Evolutionary conservation across 2,329 filamentous ascomycete genomes (phyloP).

Genomic region (Alternaria gaisen): DNA sequence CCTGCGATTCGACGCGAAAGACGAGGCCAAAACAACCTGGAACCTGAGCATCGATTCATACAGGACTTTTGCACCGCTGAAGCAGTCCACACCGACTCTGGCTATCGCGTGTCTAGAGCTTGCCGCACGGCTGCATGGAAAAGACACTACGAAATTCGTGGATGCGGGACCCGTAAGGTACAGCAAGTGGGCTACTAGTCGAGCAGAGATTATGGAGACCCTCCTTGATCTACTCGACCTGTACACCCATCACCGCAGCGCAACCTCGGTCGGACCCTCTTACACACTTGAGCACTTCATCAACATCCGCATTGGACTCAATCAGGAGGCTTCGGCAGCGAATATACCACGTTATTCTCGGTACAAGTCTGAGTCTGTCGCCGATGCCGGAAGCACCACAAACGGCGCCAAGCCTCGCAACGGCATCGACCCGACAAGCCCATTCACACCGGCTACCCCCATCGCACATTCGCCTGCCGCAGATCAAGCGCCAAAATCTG

Average conservation of each 20-base stretch:
- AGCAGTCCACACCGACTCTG: slow-evolving; percentile 87
- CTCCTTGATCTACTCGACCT: slow-evolving; percentile 90
- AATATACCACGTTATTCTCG: slow-evolving; percentile 69
- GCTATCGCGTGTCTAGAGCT: slow-evolving; percentile 84
- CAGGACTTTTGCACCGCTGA: slow-evolving; percentile 90
- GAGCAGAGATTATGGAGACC: slow-evolving; percentile 69
- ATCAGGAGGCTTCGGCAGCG: slow-evolving; percentile 76
- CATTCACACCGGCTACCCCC: slow-evolving; percentile 56
- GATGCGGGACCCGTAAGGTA: slow-evolving; percentile 59
- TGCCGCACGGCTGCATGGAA: slow-evolving; percentile 72
- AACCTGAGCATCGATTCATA: slow-evolving; percentile 88
- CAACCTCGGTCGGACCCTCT: slow-evolving; percentile 75
- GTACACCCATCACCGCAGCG: slow-evolving; percentile 82
- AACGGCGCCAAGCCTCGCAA: slow-evolving; percentile 45
- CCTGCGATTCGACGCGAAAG: slow-evolving; percentile 62
- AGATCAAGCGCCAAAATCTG: slow-evolving; percentile 47
- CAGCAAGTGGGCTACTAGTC: slow-evolving; percentile 53
- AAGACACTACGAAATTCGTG: slow-evolving; percentile 60
- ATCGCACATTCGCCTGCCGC: slow-evolving; percentile 53
- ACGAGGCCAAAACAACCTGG: slow-evolving; percentile 75
- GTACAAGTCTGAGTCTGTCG: slow-evolving; percentile 45
- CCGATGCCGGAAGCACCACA: slow-evolving; percentile 21
- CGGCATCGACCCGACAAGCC: slow-evolving; percentile 45
- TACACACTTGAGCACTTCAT: slow-evolving; percentile 83
- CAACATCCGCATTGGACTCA: slow-evolving; percentile 84